Evolutionary conservation across 371 early-diverging fungal species (phyloP).

Genomic region (Mucor circinelloides): DNA sequence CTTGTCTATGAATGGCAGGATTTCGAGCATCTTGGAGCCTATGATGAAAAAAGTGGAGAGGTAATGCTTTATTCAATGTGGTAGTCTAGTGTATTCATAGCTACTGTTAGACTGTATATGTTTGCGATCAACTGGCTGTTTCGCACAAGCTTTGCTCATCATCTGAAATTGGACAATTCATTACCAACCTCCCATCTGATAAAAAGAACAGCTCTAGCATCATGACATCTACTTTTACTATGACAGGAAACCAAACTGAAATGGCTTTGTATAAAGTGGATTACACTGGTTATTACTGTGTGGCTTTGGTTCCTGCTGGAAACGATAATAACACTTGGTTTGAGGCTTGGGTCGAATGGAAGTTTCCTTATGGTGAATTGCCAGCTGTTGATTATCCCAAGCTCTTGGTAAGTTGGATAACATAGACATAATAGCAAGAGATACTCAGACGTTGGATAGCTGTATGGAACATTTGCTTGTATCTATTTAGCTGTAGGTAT

Average conservation of each 20-base stretch:
- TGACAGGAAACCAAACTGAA: slow-evolving; percentile 31
- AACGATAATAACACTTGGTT: slow-evolving; percentile 36
- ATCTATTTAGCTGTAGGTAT: slow-evolving; percentile 74
- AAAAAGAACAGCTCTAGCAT: slow-evolving; percentile 42
- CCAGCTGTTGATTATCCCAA: slow-evolving; percentile 89
- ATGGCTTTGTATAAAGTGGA: slow-evolving; percentile 56
- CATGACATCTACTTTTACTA: slow-evolving; percentile 33
- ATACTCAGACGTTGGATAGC: not conserved
- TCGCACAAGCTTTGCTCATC: slow-evolving; percentile 48
- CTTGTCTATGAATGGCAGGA: slow-evolving; percentile 64
- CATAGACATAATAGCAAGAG: not conserved
- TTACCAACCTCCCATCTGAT: slow-evolving; percentile 32
- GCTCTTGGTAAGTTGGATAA: slow-evolving; percentile 57
- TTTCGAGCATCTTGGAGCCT: slow-evolving; percentile 46
- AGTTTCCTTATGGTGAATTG: slow-evolving; percentile 81
- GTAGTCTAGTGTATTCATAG: not conserved
- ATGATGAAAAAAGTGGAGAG: slow-evolving; percentile 31
- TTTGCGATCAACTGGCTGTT: slow-evolving; percentile 52
- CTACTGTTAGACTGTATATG: slow-evolving; percentile 38
- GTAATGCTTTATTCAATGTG: slow-evolving; percentile 9
- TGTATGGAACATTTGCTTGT: slow-evolving; percentile 68
- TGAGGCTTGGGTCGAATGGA: slow-evolving; percentile 68
- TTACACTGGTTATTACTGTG: slow-evolving; percentile 78
- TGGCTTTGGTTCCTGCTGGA: slow-evolving; percentile 40
- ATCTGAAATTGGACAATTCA: slow-evolving; percentile 46